These are phyloP conservation scores for Eutrema yunnanense DNA, from an alignment of 345 rosid species.

Conservation along the genomic window DNA sequence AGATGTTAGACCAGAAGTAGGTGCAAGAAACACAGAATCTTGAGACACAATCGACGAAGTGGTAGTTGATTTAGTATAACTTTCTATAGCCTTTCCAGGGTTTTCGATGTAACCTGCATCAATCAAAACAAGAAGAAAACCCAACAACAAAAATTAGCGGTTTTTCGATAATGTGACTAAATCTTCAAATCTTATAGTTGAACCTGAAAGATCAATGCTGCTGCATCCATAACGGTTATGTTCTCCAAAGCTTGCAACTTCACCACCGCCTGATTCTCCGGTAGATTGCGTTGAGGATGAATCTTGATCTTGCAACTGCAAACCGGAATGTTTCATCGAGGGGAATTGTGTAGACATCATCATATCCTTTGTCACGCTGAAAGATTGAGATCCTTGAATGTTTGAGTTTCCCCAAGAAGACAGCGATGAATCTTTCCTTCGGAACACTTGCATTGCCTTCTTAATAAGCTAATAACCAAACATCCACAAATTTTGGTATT, in stretches of 20 bases:
- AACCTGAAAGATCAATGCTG: slow-evolving; percentile 27
- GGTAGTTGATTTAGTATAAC: slow-evolving; percentile 26
- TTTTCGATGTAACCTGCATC: slow-evolving; percentile 40
- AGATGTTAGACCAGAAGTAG: slow-evolving; percentile 28
- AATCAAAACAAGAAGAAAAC: not conserved
- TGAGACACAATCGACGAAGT: slow-evolving; percentile 37
- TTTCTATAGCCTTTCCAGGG: slow-evolving; percentile 32
- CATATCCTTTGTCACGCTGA: slow-evolving; percentile 16
- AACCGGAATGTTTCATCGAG: slow-evolving; percentile 32
- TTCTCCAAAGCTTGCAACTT: slow-evolving; percentile 44
- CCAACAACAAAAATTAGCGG: not conserved
- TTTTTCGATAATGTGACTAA: not conserved
- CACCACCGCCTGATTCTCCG: slow-evolving; percentile 47
- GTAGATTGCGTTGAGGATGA: slow-evolving; percentile 65
- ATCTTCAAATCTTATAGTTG: not conserved
- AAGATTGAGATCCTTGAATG: slow-evolving; percentile 19
- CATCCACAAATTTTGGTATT: not conserved
- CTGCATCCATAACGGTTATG: slow-evolving; percentile 24
- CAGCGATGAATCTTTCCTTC: not conserved
- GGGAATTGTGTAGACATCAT: slow-evolving; percentile 29
- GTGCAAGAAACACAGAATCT: slow-evolving; percentile 41
- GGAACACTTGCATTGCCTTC: slow-evolving; percentile 32
- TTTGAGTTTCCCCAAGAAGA: slow-evolving; percentile 15
- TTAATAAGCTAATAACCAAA: slow-evolving; percentile 10
- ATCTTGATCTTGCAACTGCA: slow-evolving; percentile 48